Evolutionary conservation across 2,329 filamentous ascomycete genomes (phyloP).

Genomic region (Penicillium sp.): DNA sequence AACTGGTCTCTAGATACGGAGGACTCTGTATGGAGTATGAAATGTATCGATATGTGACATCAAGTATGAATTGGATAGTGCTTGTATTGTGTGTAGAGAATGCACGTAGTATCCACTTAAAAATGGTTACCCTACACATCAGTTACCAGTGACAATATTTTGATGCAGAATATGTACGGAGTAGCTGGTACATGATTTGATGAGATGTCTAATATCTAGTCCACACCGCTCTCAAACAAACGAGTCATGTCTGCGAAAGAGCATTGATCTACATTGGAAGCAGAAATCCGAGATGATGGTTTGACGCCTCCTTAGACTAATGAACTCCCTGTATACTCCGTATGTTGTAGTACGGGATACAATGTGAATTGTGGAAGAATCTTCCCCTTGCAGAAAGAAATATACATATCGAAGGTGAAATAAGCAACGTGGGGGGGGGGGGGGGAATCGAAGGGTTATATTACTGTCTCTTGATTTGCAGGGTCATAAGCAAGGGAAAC

Average conservation of each 20-base stretch:
- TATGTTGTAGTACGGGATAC: not conserved
- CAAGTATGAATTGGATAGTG: not conserved
- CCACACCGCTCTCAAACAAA: not conserved
- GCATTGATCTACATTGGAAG: not conserved
- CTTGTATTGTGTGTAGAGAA: not conserved
- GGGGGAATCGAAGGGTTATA: not conserved
- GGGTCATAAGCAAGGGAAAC: conserved; percentile 14
- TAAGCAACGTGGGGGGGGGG: conserved; percentile 9
- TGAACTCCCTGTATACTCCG: not conserved
- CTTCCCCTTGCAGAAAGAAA: conserved; percentile 14
- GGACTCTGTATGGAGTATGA: not conserved
- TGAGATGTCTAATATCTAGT: not conserved
- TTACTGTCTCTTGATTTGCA: not conserved
- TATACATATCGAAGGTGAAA: not conserved
- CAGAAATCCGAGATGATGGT: not conserved
- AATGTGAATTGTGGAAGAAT: not conserved
- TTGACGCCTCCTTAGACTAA: not conserved
- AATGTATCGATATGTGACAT: conserved; percentile 2
- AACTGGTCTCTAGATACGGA: not conserved
- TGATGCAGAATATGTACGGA: conserved; percentile 6
- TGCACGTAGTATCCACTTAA: not conserved
- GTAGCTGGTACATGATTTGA: not conserved
- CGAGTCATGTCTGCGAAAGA: not conserved
- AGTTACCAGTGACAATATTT: not conserved
- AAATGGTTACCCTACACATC: not conserved